Evolutionary conservation across 495 filamentous ascomycete species (phyloP), one percentile per base, ranked within the genome.

Genomic region (Friedmanniomyces endolithicus): DNA sequence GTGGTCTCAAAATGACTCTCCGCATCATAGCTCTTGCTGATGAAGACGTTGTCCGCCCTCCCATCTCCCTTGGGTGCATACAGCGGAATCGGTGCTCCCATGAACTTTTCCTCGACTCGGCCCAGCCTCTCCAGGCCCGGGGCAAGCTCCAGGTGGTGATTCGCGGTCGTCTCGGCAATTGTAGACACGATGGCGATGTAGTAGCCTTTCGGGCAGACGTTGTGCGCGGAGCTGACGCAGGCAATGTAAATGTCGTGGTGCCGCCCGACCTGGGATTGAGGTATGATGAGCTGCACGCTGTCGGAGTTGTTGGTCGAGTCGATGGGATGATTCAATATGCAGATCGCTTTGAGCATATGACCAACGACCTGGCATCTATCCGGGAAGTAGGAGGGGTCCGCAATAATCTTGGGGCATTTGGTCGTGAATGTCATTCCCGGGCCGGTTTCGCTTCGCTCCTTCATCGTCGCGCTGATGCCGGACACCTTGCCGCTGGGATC

Each of bases 171-270:
- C 76, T 99, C 92, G 62, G 94, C 87, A 61, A 99, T 95, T 55
- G 94, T 99, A 48, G 88, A 94, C 50, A 99, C 89, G 62, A 95
- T 96, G 57, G 92, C 94, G 62, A 99, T 88, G 74, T 94, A 97
- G 78, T 96, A 97, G 40, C 90, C 92, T 77, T 95, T 95, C 52
- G 94, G 92, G 74, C 94, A 97, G 63, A 97, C 94, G 66, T 94
- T 97, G 76, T 97, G 94, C 9, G 90, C 87, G 25, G 88, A 86
- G 8, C 89, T 95, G 59, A 99, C 90, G 66, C 92, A 82, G 46
- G 94, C 90, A 67, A 99, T 88, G 75, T 99, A 99, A 69, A 99
- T 94, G 70, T 99, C 89, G 65, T 97, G 84, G 75, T 88, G 90
- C 48, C 92, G 82, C 63, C 89, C 90, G 55, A 95, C 86, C 72